These are phyloP conservation scores for Gloeopeniophorella convolvens DNA, from an alignment of 768 basidiomycete genomes.

Conservation along the genomic window DNA sequence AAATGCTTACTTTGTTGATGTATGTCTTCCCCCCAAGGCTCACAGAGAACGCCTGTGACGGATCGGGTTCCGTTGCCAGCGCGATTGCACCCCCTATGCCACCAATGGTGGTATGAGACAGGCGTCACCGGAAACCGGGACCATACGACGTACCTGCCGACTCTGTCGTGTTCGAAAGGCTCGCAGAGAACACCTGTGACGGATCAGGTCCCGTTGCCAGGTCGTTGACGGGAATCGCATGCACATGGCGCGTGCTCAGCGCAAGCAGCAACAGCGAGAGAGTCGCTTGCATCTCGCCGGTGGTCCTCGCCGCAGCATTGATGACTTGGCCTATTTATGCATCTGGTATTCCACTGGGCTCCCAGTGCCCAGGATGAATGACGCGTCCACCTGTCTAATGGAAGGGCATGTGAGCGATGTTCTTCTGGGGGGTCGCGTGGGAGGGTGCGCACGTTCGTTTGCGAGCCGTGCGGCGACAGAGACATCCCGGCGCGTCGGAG, in stretches of 20 bases:
- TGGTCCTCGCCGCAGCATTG: no score
- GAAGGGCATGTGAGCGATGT: background rate
- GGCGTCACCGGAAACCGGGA: no score
- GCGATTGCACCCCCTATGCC: no score
- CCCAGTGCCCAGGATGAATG: no score
- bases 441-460: no score
- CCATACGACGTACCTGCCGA: no score
- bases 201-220: background rate
- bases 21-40: constrained; percentile 35
- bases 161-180: constrained; percentile 32
- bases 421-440: background rate
- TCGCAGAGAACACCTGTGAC: constrained; percentile 24
- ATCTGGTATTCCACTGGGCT: no score
- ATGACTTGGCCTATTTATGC: background rate
- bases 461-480: no score
- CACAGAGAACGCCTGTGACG: constrained; percentile 24
- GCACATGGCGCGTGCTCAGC: background rate
- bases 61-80: no score
- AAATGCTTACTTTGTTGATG: constrained; percentile 34
- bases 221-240: background rate
- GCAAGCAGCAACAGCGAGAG: background rate
- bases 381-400: background rate
- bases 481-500: no score
- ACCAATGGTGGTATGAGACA: no score
- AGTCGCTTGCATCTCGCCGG: background rate